Evolutionary conservation across 148 eudicot genomes (phyloP), one percentile per base, ranked within the genome.

Genomic region (Silene latifolia): DNA sequence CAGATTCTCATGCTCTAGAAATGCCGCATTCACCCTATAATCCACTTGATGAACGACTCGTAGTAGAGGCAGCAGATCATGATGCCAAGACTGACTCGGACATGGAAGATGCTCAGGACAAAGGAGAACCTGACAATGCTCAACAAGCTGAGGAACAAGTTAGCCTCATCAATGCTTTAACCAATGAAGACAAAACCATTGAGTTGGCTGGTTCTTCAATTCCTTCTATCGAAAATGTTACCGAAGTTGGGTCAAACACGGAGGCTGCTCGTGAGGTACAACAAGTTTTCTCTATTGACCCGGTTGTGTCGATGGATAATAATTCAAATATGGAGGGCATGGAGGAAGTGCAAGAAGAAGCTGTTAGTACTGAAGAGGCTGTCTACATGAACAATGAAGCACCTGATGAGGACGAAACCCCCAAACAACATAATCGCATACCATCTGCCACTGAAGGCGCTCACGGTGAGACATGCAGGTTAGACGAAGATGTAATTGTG

Each of bases 71-170:
- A 24, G 74, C 60, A 58, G 63, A 72, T 73, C 76, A 73, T 64
- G 64, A 61, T 59, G 79, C 51, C 57, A 56, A 62, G 65, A 76
- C 8, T 80, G 70, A 13, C 56, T 71, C 77, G 35, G 29, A 51
- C 20, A 73, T 78, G 68, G 78, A 74, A 17, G 78, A 67, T 53
- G 58, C 48, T 74, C 51, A 66, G 29, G 83, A 82, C 74, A 76
- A 67, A n/a, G 71, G 72, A 47, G 85, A 72, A 47, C 47, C 64
- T 63, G 67, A 24, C 27, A 65, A 21, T 54, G 46, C 72, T 63
- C 85, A 54, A 79, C 60, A 67, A 58, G 78, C 68, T 39, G 76
- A 69, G 19, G 85, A 77, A 62, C 56, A 44, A 4, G 54, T 24
- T 19, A 9, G 19, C 27, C 15, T 67, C 71, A n/a, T 20, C 29